Evolutionary conservation across 2,329 filamentous ascomycete species (phyloP).

Genomic region (Fusarium denticulatum): DNA sequence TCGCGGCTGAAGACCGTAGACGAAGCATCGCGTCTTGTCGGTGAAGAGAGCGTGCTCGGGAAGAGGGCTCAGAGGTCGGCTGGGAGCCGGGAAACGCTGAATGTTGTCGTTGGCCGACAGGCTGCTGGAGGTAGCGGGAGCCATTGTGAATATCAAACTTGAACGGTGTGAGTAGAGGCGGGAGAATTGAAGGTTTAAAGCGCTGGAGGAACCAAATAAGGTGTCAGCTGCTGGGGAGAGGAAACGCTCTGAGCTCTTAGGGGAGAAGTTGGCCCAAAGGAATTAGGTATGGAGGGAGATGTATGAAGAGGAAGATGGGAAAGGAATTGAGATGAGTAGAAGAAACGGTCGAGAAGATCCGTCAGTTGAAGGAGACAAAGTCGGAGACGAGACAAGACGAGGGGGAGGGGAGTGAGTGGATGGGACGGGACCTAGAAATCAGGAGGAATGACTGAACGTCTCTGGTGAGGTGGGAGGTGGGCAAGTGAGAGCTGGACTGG

Average conservation of each 20-base stretch:
- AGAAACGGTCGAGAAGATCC: constrained; percentile 39
- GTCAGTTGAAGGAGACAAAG: constrained; percentile 41
- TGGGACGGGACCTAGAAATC: constrained; percentile 41
- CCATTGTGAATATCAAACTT: constrained; percentile 56
- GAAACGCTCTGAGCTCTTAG: constrained; percentile 42
- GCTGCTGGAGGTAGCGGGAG: constrained; percentile 62
- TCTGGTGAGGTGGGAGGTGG: constrained; percentile 41
- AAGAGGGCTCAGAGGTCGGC: constrained; percentile 88
- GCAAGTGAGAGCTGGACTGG: constrained; percentile 42
- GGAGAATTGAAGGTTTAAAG: constrained; percentile 20
- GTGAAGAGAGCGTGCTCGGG: constrained; percentile 94
- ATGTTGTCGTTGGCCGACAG: constrained; percentile 97
- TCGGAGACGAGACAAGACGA: constrained; percentile 15
- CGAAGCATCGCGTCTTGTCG: constrained; percentile 99
- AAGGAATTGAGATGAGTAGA: constrained; percentile 33
- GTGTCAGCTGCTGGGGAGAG: constrained; percentile 37
- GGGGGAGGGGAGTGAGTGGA: constrained; percentile 23
- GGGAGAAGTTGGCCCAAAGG: constrained; percentile 39
- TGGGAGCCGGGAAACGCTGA: constrained; percentile 92
- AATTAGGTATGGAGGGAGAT: constrained; percentile 42
- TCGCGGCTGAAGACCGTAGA: constrained; percentile 98
- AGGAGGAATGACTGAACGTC: constrained; percentile 38
- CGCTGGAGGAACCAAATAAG: constrained; percentile 38
- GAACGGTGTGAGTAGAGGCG: constrained; percentile 32
- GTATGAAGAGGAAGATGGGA: constrained; percentile 34